Conservation (phyloP, 1,284 basidiomycete genomes). For the Apiotrichum sp. region DNA sequence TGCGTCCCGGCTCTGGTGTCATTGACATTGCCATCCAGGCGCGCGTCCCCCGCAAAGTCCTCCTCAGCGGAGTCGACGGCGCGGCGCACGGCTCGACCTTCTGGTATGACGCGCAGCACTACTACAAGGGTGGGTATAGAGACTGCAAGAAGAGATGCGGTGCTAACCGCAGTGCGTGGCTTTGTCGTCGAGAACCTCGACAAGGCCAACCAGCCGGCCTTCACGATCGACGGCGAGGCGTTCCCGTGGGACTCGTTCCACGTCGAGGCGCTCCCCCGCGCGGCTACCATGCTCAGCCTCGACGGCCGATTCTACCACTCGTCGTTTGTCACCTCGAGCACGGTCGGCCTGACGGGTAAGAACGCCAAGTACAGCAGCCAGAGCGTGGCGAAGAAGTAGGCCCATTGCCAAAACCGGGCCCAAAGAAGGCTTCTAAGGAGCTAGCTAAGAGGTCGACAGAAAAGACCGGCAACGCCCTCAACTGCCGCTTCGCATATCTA, state of each 20-base stretch:
- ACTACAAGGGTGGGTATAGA: slow-evolving; percentile 60
- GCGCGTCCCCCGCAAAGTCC: slow-evolving; percentile 56
- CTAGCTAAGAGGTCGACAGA: too few relatives aligned
- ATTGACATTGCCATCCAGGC: slow-evolving; percentile 72
- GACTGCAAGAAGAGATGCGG: slow-evolving; percentile 9
- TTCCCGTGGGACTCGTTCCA: slow-evolving; percentile 75
- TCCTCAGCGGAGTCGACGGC: slow-evolving; percentile 60
- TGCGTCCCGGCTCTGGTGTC: slow-evolving; percentile 68
- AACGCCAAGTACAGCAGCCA: slow-evolving; percentile 7
- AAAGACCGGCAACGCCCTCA: too few relatives aligned
- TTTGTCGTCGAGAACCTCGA: slow-evolving; percentile 65
- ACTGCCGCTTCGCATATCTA: too few relatives aligned
- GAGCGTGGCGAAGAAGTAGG: too few relatives aligned
- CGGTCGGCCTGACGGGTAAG: slow-evolving; percentile 18
- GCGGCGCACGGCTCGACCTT: slow-evolving; percentile 62
- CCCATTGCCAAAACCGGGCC: too few relatives aligned
- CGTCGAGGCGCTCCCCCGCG: slow-evolving; percentile 68
- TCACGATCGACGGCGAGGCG: slow-evolving; percentile 67
- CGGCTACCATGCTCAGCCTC: slow-evolving; percentile 66
- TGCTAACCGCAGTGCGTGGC: slow-evolving; percentile 46
- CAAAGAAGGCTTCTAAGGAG: too few relatives aligned
- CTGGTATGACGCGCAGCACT: slow-evolving; percentile 64
- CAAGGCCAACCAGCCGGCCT: slow-evolving; percentile 52
- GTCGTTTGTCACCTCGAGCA: slow-evolving; percentile 24
- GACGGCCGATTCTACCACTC: slow-evolving; percentile 54